Conservation (phyloP, 2,329 filamentous ascomycete species). For the Gnomoniopsis smithogilvyi region DNA sequence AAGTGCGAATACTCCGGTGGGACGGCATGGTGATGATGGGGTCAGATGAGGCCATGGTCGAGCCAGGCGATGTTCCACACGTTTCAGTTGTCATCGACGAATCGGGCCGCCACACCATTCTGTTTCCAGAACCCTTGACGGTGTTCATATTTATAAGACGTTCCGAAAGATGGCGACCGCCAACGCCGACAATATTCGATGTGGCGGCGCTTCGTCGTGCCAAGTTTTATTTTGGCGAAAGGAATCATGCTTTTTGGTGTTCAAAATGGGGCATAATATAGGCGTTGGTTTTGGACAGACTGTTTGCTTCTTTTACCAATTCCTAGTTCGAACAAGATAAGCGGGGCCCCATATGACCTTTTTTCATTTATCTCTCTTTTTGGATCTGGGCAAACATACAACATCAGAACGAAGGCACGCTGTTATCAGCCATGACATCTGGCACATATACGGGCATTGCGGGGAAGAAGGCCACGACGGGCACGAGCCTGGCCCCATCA, state of each 20-base stretch:
- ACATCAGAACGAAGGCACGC: neutral
- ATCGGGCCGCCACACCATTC: neutral
- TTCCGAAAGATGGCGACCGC: neutral
- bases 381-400: neutral
- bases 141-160: neutral
- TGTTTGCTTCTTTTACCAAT: neutral
- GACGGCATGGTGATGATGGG: neutral
- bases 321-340: neutral
- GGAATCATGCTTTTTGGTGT: neutral
- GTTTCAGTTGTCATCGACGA: constrained; percentile 1
- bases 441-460: neutral
- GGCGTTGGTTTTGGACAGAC: neutral
- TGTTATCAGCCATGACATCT: neutral
- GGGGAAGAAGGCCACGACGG: neutral
- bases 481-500: neutral
- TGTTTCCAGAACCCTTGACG: neutral
- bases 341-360: no score
- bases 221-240: neutral
- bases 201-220: neutral
- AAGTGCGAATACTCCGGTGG: neutral
- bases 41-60: neutral
- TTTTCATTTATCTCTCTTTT: no score
- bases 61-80: neutral
- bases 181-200: neutral
- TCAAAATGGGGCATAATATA: neutral